Base-by-base conservation (phyloP, 1,284 basidiomycete species). In the Apiotrichum montevideense region DNA sequence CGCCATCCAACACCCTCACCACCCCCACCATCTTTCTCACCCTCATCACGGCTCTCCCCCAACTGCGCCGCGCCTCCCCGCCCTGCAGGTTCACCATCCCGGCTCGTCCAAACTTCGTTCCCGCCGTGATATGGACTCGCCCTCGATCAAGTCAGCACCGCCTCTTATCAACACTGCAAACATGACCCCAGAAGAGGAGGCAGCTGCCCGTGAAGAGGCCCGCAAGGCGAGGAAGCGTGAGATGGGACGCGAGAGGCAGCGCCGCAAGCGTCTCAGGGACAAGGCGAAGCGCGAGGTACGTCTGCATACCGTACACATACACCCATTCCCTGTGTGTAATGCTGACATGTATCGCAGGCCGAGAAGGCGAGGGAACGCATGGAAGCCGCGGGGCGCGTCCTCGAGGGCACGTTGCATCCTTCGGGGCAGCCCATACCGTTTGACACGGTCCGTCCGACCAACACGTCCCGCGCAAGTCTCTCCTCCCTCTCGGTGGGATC, bases 71-170 rank as follows among this genome's bases (percentile, higher is more conserved):
- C 47, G 45, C 21, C 37, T 53, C 13, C 52, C 56, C 11, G 55
- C 46, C 35, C 35, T 66, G 0, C 66, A 67, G 10, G 59, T 69
- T 21, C 60, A 60, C 6, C 63, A 65, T n/a, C 59, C 67, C 29
- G 66, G 63, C 29, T 67, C 64, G 29, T 65, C 59, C 33, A 67
- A 63, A 56, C 61, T 55, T 32, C 55, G 61, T 37, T 54, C 58
- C 3, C 61, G 56, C 39, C 56, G 56, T n/a, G 52, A 39, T 15
- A 43, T 47, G n/a, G 40, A 34, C 35, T 42, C 49, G 15, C 49
- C 14, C 41, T 48, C 41, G 10, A 35, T 39, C 41, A 42, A 42
- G 41, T 43, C 49, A n/a, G 39, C 51, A 32, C 35, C 52, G 13
- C 46, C 55, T n/a, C 53, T 47, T 43, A 43, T 53, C 21, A 47